Evolutionary conservation across 139 green algal genomes (phyloP).

Genomic region (Eudorina sp.): DNA sequence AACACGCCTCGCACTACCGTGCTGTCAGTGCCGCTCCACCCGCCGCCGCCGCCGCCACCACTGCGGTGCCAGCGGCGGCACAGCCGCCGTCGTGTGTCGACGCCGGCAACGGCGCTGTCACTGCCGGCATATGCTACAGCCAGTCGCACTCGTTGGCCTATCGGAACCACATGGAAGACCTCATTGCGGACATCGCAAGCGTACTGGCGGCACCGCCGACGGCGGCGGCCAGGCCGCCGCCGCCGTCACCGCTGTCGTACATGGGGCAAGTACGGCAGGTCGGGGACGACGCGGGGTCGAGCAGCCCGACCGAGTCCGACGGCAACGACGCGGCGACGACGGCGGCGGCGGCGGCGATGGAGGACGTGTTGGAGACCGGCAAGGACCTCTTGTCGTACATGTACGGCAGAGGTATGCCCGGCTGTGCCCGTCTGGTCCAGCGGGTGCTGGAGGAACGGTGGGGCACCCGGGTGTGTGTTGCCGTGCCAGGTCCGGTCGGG

Average conservation of each 20-base stretch:
- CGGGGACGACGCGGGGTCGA: background rate
- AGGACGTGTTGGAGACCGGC: background rate
- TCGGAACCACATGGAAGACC: background rate
- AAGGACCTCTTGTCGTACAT: constrained; percentile 7
- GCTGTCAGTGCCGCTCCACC: no score
- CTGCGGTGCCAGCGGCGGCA: no score
- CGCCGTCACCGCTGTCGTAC: no score
- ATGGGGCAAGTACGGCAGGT: no score
- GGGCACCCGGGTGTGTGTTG: no score
- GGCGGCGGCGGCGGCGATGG: background rate
- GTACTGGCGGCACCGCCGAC: background rate
- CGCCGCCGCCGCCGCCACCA: no score
- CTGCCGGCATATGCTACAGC: no score
- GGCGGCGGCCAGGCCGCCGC: no score
- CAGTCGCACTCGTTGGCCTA: background rate
- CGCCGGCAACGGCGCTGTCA: no score
- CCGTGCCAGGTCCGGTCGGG: no score
- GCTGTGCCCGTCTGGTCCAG: background rate
- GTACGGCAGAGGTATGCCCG: background rate
- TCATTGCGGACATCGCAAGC: background rate
- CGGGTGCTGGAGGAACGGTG: background rate
- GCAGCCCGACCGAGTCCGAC: background rate
- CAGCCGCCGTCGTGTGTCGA: no score
- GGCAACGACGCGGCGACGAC: background rate
- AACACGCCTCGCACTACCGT: background rate